Evolutionary conservation across 2,329 filamentous ascomycete genomes (phyloP).

Genomic region (Periconia sp.): DNA sequence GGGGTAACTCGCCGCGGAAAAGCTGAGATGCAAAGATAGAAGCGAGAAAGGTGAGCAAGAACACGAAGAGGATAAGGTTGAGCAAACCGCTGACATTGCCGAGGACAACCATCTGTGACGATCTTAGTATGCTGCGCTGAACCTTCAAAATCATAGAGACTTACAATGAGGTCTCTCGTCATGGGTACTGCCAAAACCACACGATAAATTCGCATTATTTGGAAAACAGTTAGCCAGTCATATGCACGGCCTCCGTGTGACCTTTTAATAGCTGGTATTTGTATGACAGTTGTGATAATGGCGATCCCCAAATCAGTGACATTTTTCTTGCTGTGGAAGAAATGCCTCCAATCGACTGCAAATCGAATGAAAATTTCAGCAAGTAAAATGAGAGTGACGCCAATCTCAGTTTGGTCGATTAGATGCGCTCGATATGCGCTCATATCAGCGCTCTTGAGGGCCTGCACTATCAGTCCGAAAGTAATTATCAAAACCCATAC

Average conservation of each 20-base stretch:
- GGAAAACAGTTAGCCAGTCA: slow-evolving; percentile 87
- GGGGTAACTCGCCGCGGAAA: slow-evolving; percentile 81
- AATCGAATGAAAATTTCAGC: slow-evolving; percentile 83
- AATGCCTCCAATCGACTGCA: slow-evolving; percentile 75
- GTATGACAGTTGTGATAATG: slow-evolving; percentile 79
- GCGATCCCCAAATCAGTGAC: slow-evolving; percentile 79
- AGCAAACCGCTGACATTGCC: slow-evolving; percentile 89
- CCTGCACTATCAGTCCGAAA: slow-evolving; percentile 78
- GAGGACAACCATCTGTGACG: slow-evolving; percentile 66
- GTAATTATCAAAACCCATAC: slow-evolving; percentile 82
- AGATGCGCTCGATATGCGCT: slow-evolving; percentile 60
- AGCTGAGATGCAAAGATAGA: slow-evolving; percentile 92
- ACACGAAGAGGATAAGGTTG: slow-evolving; percentile 95
- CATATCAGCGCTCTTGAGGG: slow-evolving; percentile 77
- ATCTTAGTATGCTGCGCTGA: slow-evolving; percentile 17
- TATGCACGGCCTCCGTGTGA: slow-evolving; percentile 66
- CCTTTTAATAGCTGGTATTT: slow-evolving; percentile 76
- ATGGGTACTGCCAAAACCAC: slow-evolving; percentile 87
- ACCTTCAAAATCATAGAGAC: slow-evolving; percentile 12
- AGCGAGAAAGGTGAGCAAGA: slow-evolving; percentile 89
- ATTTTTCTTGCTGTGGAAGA: slow-evolving; percentile 74
- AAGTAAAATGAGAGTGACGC: slow-evolving; percentile 76
- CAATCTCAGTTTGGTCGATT: slow-evolving; percentile 71
- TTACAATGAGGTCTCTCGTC: slow-evolving; percentile 79
- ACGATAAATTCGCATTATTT: slow-evolving; percentile 88